Conservation (phyloP, 176 grass and related monocot species). For the Urochloa ruziziensis region DNA sequence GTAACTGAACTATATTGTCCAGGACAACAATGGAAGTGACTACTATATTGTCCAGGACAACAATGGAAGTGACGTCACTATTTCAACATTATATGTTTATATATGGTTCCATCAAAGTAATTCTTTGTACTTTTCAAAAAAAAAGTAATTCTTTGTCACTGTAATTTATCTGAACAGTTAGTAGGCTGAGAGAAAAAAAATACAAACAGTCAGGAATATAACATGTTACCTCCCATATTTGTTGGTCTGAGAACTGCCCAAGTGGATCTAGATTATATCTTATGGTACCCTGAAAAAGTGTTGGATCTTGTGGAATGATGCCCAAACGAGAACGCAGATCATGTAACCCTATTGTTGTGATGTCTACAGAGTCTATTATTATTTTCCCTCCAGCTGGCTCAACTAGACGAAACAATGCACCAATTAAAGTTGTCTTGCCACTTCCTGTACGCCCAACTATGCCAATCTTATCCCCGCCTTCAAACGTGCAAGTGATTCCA, state of each 20-base stretch:
- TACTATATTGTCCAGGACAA: too few relatives aligned
- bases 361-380: slow-evolving; percentile 64
- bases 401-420: slow-evolving; percentile 89
- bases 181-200: too few relatives aligned
- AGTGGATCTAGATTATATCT: slow-evolving; percentile 89
- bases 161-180: too few relatives aligned
- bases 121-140: too few relatives aligned
- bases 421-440: slow-evolving; percentile 92
- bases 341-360: slow-evolving; percentile 71
- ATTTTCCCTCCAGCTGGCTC: slow-evolving; percentile 85
- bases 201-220: neutral
- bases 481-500: slow-evolving; percentile 80
- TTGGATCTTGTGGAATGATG: slow-evolving; percentile 97
- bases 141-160: too few relatives aligned
- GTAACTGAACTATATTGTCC: too few relatives aligned
- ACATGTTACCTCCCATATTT: slow-evolving; percentile 86
- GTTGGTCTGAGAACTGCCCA: slow-evolving; percentile 55
- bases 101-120: too few relatives aligned
- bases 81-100: too few relatives aligned
- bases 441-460: slow-evolving; percentile 94
- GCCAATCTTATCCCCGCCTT: slow-evolving; percentile 82
- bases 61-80: too few relatives aligned
- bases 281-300: slow-evolving; percentile 81
- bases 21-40: too few relatives aligned
- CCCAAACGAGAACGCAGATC: slow-evolving; percentile 86